Conservation (phyloP, 1,139 yeast genomes). For the Yamadazyma diddensiae region DNA sequence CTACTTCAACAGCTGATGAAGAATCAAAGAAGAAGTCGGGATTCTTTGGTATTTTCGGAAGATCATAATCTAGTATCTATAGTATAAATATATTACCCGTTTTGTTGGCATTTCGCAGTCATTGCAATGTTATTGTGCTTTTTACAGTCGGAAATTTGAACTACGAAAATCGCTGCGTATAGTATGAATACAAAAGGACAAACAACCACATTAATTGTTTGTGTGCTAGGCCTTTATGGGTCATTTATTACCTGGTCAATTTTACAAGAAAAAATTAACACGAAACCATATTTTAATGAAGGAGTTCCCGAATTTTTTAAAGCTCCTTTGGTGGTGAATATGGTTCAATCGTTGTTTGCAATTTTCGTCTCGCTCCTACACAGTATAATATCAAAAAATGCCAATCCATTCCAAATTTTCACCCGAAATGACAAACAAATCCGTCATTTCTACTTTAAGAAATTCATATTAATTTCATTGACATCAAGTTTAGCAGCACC, state of each 20-base stretch:
- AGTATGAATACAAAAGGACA: constrained; percentile 1
- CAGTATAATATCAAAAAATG: constrained; percentile 33
- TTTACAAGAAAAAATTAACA: constrained; percentile 82
- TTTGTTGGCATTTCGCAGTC: too few relatives aligned
- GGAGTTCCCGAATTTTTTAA: constrained; percentile 47
- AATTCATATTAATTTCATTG: constrained; percentile 62
- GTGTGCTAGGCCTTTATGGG: constrained; percentile 74
- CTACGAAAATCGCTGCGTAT: too few relatives aligned
- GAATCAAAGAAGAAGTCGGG: constrained; percentile 33
- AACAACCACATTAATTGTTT: constrained; percentile 40
- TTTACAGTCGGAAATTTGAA: too few relatives aligned
- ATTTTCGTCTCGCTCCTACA: constrained; percentile 64
- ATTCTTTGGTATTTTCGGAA: constrained; percentile 45
- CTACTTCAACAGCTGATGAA: constrained; percentile 1
- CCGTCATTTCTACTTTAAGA: constrained; percentile 24
- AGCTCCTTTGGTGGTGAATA: constrained; percentile 73
- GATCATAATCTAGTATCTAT: too few relatives aligned
- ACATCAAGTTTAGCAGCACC: constrained; percentile 85
- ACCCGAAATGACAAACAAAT: constrained; percentile 22
- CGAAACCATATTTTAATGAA: constrained; percentile 62
- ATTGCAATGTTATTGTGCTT: too few relatives aligned
- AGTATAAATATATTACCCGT: too few relatives aligned
- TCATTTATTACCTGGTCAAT: constrained; percentile 91
- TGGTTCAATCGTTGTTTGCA: constrained; percentile 73
- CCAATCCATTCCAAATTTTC: constrained; percentile 30